Conservation (phyloP, 1,139 yeast genomes). For the Suhomyces atakaporum region DNA sequence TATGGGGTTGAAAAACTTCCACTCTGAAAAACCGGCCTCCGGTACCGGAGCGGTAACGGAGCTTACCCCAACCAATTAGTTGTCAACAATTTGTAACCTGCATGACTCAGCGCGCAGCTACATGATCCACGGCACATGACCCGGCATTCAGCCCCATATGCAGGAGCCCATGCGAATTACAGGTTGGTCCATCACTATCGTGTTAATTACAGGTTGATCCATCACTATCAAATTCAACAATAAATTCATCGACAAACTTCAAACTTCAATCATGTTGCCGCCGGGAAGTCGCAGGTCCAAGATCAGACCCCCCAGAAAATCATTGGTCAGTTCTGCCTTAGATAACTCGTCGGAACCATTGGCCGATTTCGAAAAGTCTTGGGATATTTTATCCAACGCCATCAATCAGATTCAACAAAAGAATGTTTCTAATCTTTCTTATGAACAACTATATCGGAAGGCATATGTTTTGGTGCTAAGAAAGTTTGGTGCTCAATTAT, state of each 20-base stretch:
- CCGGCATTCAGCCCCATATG: not conserved
- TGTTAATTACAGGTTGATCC: not conserved
- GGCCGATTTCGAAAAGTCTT: slow-evolving; percentile 67
- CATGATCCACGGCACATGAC: too few species aligned
- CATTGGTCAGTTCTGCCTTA: slow-evolving; percentile 31
- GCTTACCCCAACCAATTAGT: slow-evolving; percentile 7
- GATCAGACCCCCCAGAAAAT: slow-evolving; percentile 74
- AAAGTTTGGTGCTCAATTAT: slow-evolving; percentile 70
- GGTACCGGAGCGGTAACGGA: slow-evolving; percentile 16
- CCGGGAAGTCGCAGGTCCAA: slow-evolving; percentile 53
- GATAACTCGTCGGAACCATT: slow-evolving; percentile 25
- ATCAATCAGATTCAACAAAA: slow-evolving; percentile 73
- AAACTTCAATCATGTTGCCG: slow-evolving; percentile 42
- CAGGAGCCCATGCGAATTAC: not conserved
- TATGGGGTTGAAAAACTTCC: slow-evolving; percentile 6
- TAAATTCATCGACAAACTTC: too few species aligned
- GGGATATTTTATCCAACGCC: slow-evolving; percentile 75
- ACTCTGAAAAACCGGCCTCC: too few species aligned
- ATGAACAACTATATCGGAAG: slow-evolving; percentile 80
- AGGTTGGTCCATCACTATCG: not conserved
- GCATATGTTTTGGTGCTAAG: slow-evolving; percentile 79
- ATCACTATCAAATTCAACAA: too few species aligned
- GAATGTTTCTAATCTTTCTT: slow-evolving; percentile 75
- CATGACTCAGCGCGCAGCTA: slow-evolving; percentile 2
- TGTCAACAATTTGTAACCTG: slow-evolving; percentile 7